Evolutionary conservation across 2,329 filamentous ascomycete genomes (phyloP), one percentile per base, ranked within the genome.

Genomic region (Hypoxylon sp.): DNA sequence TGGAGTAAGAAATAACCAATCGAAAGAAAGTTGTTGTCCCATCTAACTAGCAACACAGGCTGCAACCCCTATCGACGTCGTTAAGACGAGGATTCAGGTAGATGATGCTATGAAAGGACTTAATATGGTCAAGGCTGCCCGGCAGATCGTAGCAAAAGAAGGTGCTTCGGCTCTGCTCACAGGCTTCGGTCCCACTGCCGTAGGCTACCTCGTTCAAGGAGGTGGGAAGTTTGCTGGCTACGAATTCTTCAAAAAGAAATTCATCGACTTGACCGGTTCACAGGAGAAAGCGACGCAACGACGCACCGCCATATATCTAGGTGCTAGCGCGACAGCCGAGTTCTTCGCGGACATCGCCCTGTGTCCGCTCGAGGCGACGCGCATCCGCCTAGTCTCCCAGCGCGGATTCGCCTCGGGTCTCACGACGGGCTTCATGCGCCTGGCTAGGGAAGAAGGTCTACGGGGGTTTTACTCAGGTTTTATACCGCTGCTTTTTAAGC

Each of bases 241-340:
- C 83, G 93, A 97, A 83, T 93, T 93, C 86, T 97, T 97, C 91
- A 97, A 97, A 88, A 91, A 95, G 83, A 89, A 91, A 81, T 90
- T 88, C 79, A 94, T 97, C 81, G 87, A 90, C 80, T 75, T 88
- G 64, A 82, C 92, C 67, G 93, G 84, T 48, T 83, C 83, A 0
- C 81, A 81, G 32, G 82, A 84, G 28, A 77, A 75, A 64, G 84
- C 84, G 41, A 80, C 82, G 19, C 68, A 75, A 11, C 76, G 78
- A 66, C 82, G 85, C 70, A 87, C 84, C 2, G 82, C 82, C 69
- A 81, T 97, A 78, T 96, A 96, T 84, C 88, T 95, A 63, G 87
- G 86, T 72, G 89, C 90, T 60, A 89, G 87, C 77, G 90, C 90
- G 19, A 86, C 86, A 46, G 90, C 90, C 63, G 90, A 92, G 78